Conservation (phyloP, 345 rosid genomes). For the Pugionium cornutum region DNA sequence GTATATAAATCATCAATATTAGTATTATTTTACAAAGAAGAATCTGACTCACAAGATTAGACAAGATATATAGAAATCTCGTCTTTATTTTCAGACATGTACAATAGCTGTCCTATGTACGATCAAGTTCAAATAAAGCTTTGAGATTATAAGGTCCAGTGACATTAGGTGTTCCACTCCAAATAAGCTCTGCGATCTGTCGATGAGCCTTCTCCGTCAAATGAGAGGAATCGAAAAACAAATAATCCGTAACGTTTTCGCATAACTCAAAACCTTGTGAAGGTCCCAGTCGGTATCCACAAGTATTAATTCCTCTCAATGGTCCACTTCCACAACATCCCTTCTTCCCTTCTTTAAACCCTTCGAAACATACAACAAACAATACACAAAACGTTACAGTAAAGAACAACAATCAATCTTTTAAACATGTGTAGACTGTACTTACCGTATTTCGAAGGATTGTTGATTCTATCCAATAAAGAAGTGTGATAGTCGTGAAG, state of each 20-base stretch:
- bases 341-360: background rate
- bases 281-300: background rate
- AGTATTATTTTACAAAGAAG: too few relatives aligned
- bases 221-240: background rate
- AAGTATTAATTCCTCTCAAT: background rate
- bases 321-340: background rate
- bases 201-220: background rate
- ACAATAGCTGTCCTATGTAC: too few relatives aligned
- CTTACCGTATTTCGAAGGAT: background rate
- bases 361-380: background rate
- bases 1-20: too few relatives aligned
- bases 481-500: background rate
- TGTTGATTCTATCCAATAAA: background rate
- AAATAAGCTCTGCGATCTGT: background rate
- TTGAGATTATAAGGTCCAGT: background rate
- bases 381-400: background rate
- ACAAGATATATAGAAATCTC: too few relatives aligned
- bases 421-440: too few relatives aligned
- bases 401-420: background rate
- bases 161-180: background rate
- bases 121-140: background rate
- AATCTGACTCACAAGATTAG: too few relatives aligned
- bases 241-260: background rate
- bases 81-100: too few relatives aligned
- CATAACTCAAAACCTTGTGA: background rate